Percentiles rank a stretch among this genome's conserved stretches.
Evolutionary conservation across 371 early-diverging fungal genomes (phyloP).

Genomic region (Actinomucor elegans): DNA sequence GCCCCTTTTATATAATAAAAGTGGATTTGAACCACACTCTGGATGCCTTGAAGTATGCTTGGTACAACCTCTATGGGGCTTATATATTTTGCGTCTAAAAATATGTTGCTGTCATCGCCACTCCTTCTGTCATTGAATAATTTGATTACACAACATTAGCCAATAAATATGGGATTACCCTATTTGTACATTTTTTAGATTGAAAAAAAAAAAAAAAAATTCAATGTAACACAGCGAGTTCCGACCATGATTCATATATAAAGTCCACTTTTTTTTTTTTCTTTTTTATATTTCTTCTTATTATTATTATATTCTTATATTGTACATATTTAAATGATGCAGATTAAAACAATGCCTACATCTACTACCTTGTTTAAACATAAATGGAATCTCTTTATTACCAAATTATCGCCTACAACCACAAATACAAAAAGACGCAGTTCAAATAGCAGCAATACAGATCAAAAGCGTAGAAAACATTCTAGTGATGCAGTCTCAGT

Average conservation of each 20-base stretch:
- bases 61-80: too few relatives aligned
- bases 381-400: conserved; percentile 8
- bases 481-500: conserved; percentile 22
- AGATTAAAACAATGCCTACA: conserved; percentile 11
- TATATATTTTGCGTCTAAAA: too few relatives aligned
- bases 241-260: conserved; percentile 2
- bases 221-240: not conserved
- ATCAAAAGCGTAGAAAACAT: conserved; percentile 9
- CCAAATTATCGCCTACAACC: conserved; percentile 2
- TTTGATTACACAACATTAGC: too few relatives aligned
- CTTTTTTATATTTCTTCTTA: not conserved
- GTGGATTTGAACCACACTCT: too few relatives aligned
- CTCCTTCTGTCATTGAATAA: too few relatives aligned
- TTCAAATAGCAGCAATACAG: not conserved
- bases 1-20: too few relatives aligned
- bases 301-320: not conserved
- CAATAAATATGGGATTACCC: too few relatives aligned
- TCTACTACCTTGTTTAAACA: conserved; percentile 3
- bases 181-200: not conserved
- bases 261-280: not conserved
- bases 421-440: not conserved
- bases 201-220: not conserved
- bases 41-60: too few relatives aligned
- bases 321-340: conserved; percentile 2
- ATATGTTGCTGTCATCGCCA: too few relatives aligned